Evolutionary conservation across 176 grass and related monocot genomes (phyloP).

Genomic region (Secale cereale): DNA sequence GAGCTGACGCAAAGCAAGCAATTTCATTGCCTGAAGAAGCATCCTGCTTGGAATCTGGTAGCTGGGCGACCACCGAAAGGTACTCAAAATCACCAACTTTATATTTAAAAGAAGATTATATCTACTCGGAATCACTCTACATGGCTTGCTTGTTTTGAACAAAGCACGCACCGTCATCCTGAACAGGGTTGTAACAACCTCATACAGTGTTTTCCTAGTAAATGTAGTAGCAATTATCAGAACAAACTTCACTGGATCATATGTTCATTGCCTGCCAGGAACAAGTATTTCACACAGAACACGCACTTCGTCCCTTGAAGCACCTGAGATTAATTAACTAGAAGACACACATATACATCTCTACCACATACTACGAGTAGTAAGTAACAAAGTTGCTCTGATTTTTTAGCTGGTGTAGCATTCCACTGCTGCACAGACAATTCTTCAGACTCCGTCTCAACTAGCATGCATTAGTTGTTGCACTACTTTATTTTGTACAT

Average conservation of each 20-base stretch:
- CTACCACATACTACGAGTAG: too few relatives aligned
- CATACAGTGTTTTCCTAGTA: neutral
- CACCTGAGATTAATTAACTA: neutral
- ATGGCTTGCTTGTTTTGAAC: neutral
- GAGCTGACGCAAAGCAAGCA: too few relatives aligned
- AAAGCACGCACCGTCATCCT: neutral
- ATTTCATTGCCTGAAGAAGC: too few relatives aligned
- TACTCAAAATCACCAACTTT: neutral
- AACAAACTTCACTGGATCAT: neutral
- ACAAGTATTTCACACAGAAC: neutral
- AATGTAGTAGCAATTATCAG: neutral
- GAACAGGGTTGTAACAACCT: neutral
- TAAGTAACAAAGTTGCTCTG: neutral
- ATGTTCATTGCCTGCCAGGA: neutral
- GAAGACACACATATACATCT: neutral
- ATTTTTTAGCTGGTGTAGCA: neutral
- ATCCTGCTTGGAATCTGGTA: too few relatives aligned
- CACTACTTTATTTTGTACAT: neutral
- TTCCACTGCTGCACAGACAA: neutral
- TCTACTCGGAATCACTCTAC: neutral
- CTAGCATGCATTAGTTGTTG: neutral
- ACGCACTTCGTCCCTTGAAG: neutral
- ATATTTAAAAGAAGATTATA: too few relatives aligned
- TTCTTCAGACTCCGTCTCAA: neutral
- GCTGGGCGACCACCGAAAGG: neutral